Conservation (phyloP, 2,329 filamentous ascomycete species). For the Camillea tinctor region DNA sequence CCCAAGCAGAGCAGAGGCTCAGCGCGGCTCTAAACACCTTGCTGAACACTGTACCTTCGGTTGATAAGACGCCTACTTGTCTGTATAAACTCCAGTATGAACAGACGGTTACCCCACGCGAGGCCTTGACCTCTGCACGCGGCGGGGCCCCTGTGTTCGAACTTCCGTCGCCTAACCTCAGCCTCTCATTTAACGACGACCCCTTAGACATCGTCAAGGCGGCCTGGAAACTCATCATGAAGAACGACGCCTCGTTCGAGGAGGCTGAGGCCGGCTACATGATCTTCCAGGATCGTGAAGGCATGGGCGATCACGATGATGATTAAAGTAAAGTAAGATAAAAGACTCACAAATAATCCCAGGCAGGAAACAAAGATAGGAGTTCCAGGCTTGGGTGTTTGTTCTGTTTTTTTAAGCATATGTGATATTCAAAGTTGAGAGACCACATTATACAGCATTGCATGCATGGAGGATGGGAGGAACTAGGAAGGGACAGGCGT, state of each 20-base stretch:
- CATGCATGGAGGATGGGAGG: neutral
- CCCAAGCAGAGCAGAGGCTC: constrained; percentile 37
- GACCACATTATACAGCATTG: no score
- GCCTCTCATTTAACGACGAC: constrained; percentile 72
- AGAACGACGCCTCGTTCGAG: constrained; percentile 40
- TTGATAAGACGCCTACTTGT: constrained; percentile 31
- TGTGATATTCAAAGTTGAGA: neutral
- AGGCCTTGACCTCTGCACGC: constrained; percentile 31
- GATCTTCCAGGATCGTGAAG: constrained; percentile 74
- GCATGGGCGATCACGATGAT: constrained; percentile 53
- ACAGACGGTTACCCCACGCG: constrained; percentile 38
- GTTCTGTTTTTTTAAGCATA: neutral
- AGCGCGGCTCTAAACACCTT: constrained; percentile 43
- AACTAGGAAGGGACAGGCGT: neutral
- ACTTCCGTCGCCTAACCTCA: constrained; percentile 59
- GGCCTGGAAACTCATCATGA: constrained; percentile 67
- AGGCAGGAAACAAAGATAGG: neutral
- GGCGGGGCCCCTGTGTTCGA: constrained; percentile 43
- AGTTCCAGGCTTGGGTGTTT: neutral
- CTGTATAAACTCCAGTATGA: constrained; percentile 58
- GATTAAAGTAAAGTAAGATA: constrained; percentile 34
- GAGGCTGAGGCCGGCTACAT: constrained; percentile 61
- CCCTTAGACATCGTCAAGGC: constrained; percentile 64
- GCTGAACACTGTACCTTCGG: constrained; percentile 30
- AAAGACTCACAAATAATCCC: neutral